Conservation (phyloP, 768 basidiomycete genomes). For the Clitopilus hobsonii region DNA sequence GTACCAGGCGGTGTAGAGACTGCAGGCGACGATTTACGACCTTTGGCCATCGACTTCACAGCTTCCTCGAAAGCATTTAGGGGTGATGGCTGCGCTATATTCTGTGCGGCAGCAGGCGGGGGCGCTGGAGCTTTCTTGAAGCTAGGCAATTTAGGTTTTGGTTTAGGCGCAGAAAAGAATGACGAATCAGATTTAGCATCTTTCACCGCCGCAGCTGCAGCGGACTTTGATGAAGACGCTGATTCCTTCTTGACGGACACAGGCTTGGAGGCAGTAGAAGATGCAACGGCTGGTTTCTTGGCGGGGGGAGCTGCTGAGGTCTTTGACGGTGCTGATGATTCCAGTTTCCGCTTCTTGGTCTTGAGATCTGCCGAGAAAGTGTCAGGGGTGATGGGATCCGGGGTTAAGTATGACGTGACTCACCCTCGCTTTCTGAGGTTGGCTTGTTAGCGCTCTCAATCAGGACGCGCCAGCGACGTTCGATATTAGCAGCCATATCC, state of each 20-base stretch:
- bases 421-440: slow-evolving; percentile 61
- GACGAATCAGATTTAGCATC: slow-evolving; percentile 84
- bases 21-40: slow-evolving; percentile 57
- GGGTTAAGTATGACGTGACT: slow-evolving; percentile 51
- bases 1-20: slow-evolving; percentile 50
- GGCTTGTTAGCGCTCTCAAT: slow-evolving; percentile 41
- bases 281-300: slow-evolving; percentile 62
- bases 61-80: slow-evolving; percentile 82
- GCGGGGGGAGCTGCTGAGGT: slow-evolving; percentile 38
- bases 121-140: slow-evolving; percentile 74
- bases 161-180: slow-evolving; percentile 85
- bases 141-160: slow-evolving; percentile 77
- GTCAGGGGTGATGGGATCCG: slow-evolving; percentile 18
- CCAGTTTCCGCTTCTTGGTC: slow-evolving; percentile 73
- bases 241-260: slow-evolving; percentile 55
- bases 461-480: slow-evolving; percentile 75
- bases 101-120: slow-evolving; percentile 31
- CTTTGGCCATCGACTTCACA: slow-evolving; percentile 69
- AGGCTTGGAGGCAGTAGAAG: slow-evolving; percentile 35
- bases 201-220: slow-evolving; percentile 40
- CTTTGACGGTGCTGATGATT: slow-evolving; percentile 37
- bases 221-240: slow-evolving; percentile 13
- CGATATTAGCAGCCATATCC: slow-evolving; percentile 89
- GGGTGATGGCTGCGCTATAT: slow-evolving; percentile 72
- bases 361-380: slow-evolving; percentile 40